Percentiles rank a stretch among this genome's conserved stretches.
Conservation (phyloP, 371 early-diverging fungal species). For the Mucor indicus region DNA sequence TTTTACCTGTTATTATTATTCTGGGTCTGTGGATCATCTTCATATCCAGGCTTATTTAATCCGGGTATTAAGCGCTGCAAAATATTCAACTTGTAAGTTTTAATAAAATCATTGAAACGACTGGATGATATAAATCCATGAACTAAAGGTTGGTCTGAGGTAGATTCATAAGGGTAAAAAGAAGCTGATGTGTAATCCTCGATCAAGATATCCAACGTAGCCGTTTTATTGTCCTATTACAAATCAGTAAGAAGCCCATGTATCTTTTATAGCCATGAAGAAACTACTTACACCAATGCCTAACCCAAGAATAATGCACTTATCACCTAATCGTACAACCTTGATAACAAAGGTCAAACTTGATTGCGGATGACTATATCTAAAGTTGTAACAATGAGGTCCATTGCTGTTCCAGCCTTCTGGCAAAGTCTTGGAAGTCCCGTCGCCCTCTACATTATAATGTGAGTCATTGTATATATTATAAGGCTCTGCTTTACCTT, state of each 20-base stretch:
- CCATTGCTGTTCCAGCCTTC: slow-evolving; percentile 55
- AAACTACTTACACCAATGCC: slow-evolving; percentile 54
- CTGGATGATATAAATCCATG: slow-evolving; percentile 59
- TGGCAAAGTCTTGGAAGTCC: slow-evolving; percentile 39
- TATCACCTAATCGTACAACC: slow-evolving; percentile 59
- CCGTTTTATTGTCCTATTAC: slow-evolving; percentile 59
- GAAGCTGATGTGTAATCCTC: slow-evolving; percentile 56
- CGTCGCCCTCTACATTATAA: slow-evolving; percentile 31
- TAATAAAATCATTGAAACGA: slow-evolving; percentile 60
- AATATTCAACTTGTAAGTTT: slow-evolving; percentile 58
- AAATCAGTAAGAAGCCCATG: background rate
- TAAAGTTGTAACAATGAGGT: slow-evolving; percentile 58
- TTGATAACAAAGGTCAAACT: slow-evolving; percentile 71
- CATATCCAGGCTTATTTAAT: slow-evolving; percentile 40
- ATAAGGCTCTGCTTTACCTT: slow-evolving; percentile 32
- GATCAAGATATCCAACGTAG: slow-evolving; percentile 51
- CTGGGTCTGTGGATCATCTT: slow-evolving; percentile 11
- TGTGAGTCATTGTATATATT: background rate
- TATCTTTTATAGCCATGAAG: background rate
- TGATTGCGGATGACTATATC: slow-evolving; percentile 70
- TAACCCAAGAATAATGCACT: slow-evolving; percentile 65
- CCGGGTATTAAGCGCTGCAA: slow-evolving; percentile 70
- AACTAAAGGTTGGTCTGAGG: slow-evolving; percentile 43
- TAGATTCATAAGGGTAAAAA: slow-evolving; percentile 50
- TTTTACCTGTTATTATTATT: background rate